Conservation (phyloP, 2,329 filamentous ascomycete genomes). For the Gliomastix tumulicola region DNA sequence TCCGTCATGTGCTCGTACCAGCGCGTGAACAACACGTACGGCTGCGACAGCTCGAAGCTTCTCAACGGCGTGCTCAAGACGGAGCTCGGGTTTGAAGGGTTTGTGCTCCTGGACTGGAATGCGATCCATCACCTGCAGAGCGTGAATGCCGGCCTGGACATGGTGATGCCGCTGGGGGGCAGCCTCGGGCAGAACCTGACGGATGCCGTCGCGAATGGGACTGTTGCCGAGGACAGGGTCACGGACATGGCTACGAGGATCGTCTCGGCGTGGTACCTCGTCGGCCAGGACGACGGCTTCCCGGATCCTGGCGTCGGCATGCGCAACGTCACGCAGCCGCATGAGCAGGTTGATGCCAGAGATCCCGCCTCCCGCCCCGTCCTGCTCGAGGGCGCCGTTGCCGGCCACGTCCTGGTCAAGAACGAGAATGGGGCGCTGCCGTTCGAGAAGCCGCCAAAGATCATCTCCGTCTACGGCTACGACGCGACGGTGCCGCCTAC, state of each 20-base stretch:
- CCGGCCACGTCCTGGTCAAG: constrained; percentile 70
- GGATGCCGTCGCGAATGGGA: constrained; percentile 70
- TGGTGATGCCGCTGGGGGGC: constrained; percentile 55
- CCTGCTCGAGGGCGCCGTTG: constrained; percentile 46
- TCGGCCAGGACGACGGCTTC: constrained; percentile 42
- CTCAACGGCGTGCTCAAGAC: constrained; percentile 62
- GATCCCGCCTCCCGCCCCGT: constrained; percentile 33
- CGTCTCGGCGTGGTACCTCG: constrained; percentile 52
- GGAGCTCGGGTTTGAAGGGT: constrained; percentile 60
- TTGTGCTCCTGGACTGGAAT: constrained; percentile 63
- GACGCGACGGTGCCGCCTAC: constrained; percentile 49
- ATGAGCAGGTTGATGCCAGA: constrained; percentile 40
- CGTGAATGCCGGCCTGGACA: constrained; percentile 56
- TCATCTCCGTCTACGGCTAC: constrained; percentile 55
- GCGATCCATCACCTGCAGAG: constrained; percentile 55
- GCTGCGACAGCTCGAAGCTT: constrained; percentile 64
- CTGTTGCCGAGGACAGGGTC: constrained; percentile 60
- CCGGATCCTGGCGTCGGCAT: constrained; percentile 42
- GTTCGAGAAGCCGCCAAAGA: constrained; percentile 45
- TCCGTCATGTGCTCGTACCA: constrained; percentile 66
- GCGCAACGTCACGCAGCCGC: constrained; percentile 50
- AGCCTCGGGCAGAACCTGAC: constrained; percentile 63
- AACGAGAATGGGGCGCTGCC: constrained; percentile 59
- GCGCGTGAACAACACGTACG: constrained; percentile 65
- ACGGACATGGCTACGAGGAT: constrained; percentile 77